Conservation (phyloP, 768 basidiomycete genomes). For the Cystobasidium ongulense region DNA sequence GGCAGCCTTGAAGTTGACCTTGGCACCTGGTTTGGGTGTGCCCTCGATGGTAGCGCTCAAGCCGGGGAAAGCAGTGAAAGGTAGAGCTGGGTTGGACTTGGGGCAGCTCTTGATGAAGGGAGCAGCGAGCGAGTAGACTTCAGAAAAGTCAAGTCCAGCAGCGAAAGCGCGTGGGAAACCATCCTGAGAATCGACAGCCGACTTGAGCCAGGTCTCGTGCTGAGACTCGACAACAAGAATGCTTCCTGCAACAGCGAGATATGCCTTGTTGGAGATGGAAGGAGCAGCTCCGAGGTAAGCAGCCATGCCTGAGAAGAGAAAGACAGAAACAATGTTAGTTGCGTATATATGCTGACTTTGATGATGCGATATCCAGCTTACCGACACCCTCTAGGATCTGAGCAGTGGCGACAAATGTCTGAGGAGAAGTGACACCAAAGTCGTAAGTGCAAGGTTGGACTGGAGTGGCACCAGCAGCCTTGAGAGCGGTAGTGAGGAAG, state of each 20-base stretch:
- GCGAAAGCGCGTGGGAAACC: constrained; percentile 50
- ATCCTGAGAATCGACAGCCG: constrained; percentile 43
- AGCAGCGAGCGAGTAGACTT: constrained; percentile 25
- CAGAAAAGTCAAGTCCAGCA: not conserved
- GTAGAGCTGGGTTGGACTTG: constrained; percentile 51
- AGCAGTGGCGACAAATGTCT: constrained; percentile 52
- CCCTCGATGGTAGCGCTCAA: constrained; percentile 46
- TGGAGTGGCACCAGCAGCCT: constrained; percentile 29
- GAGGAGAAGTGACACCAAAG: constrained; percentile 50
- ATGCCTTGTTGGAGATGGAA: constrained; percentile 42
- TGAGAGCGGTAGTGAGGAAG: constrained; percentile 49
- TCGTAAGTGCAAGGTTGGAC: constrained; percentile 54
- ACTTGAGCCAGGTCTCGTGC: constrained; percentile 38
- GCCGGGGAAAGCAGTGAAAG: constrained; percentile 54
- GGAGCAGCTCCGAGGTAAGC: constrained; percentile 19
- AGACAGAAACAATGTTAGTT: too few relatives aligned
- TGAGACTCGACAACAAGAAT: constrained; percentile 56
- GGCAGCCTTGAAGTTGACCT: constrained; percentile 40
- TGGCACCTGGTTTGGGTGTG: constrained; percentile 42
- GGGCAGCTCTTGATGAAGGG: constrained; percentile 32
- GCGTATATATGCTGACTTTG: too few relatives aligned
- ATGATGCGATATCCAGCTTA: not conserved
- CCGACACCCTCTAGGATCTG: constrained; percentile 54
- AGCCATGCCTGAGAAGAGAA: constrained; percentile 43
- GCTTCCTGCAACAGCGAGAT: constrained; percentile 53